Percentiles rank a stretch among this genome's conserved stretches.
Evolutionary conservation across 305 asterid genomes (phyloP).

Genomic region (Solanum hybrid): DNA sequence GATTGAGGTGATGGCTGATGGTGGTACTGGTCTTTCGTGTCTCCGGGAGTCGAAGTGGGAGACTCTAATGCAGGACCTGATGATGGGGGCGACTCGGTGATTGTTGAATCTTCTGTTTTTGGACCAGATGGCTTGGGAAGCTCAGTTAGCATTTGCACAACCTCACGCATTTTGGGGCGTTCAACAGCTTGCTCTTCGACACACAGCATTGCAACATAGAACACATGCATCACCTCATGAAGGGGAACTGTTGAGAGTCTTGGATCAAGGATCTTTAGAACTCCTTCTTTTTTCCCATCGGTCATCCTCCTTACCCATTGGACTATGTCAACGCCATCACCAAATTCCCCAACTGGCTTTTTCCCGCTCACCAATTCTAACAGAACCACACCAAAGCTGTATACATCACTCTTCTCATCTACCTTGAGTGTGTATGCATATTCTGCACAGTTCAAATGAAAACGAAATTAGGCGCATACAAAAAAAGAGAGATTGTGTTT

Average conservation of each 20-base stretch:
- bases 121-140: constrained; percentile 40
- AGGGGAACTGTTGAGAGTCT: constrained; percentile 76
- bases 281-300: constrained; percentile 59
- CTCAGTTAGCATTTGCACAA: constrained; percentile 80
- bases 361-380: constrained; percentile 66
- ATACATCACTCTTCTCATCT: constrained; percentile 89
- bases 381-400: constrained; percentile 86
- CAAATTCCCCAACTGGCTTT: constrained; percentile 83
- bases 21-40: constrained; percentile 7
- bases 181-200: constrained; percentile 84
- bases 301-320: constrained; percentile 82
- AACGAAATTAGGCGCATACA: not conserved
- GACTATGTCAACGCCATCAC: constrained; percentile 85
- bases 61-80: constrained; percentile 24
- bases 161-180: constrained; percentile 97
- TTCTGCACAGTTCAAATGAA: constrained; percentile 27
- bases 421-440: constrained; percentile 91
- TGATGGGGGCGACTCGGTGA: constrained; percentile 31
- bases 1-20: constrained; percentile 16
- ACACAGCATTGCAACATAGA: constrained; percentile 89
- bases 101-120: constrained; percentile 32
- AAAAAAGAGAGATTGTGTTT: not conserved
- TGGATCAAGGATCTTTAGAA: constrained; percentile 56
- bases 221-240: constrained; percentile 79
- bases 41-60: constrained; percentile 15